Conservation (phyloP, 768 basidiomycete species). For the Termitomyces sp. region DNA sequence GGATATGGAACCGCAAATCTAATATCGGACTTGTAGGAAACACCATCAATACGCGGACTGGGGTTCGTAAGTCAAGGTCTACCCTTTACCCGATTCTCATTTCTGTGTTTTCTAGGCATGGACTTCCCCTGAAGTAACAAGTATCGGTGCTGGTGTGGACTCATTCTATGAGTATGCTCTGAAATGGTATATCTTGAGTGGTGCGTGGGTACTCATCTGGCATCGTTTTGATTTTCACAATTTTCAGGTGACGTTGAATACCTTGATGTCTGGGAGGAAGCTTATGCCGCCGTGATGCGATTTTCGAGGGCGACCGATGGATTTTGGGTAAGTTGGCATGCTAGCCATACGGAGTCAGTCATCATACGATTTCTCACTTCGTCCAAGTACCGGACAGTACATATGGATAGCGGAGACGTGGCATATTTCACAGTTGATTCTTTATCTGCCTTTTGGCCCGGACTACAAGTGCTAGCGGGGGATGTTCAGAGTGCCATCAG, state of each 20-base stretch:
- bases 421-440: slow-evolving; percentile 87
- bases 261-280: slow-evolving; percentile 81
- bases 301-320: slow-evolving; percentile 81
- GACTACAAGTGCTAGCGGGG: slow-evolving; percentile 83
- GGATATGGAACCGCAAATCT: slow-evolving; percentile 89
- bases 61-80: slow-evolving; percentile 45
- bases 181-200: slow-evolving; percentile 89
- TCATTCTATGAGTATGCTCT: slow-evolving; percentile 94
- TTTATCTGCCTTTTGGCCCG: slow-evolving; percentile 96
- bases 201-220: slow-evolving; percentile 29
- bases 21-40: slow-evolving; percentile 86
- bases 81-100: neutral
- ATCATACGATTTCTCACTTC: neutral
- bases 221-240: neutral
- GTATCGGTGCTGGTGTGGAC: slow-evolving; percentile 93
- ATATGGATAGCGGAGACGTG: slow-evolving; percentile 73
- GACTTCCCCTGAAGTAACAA: slow-evolving; percentile 71
- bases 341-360: neutral
- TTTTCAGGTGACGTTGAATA: slow-evolving; percentile 70
- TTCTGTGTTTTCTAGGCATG: slow-evolving; percentile 47
- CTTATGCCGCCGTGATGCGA: slow-evolving; percentile 82
- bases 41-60: slow-evolving; percentile 77
- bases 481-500: slow-evolving; percentile 90
- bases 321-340: slow-evolving; percentile 63
- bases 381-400: slow-evolving; percentile 83